Base-by-base conservation (phyloP, 73 alveolate genomes). In the Diophrys sp. region DNA sequence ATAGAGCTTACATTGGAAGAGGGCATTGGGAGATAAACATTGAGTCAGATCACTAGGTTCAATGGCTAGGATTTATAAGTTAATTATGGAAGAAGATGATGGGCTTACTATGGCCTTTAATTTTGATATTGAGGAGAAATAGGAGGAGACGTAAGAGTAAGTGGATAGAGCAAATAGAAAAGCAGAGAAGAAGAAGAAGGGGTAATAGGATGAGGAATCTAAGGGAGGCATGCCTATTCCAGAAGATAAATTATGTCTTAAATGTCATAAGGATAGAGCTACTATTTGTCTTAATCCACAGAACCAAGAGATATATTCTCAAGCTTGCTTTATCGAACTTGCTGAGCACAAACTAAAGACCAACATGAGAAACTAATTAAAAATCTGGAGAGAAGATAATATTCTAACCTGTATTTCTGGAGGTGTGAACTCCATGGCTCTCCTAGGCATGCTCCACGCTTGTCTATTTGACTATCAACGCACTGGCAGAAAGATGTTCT, bases 391-490 rank as follows among this genome's bases (percentile, higher is more conserved):
- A 33, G 92, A 84, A 32, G 92, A 84, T 66, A 27, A 57, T 23
- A 84, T 75, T 66, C 68, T 84, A 56, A 78, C 77, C 26, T 77
- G 87, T 70, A 71, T 84, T 0, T 78, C 87, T 18, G 92, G 93
- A 29, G 93, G 93, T 0, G 75, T 88, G 5, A 79, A 85, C 44
- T 85, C 93, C 0, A 85, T 85, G 93, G 85, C 93, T 2, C 54
- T 85, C 72, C 81, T 85, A 2, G 72, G 62, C 67, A 69, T 85
- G 29, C 34, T 85, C 75, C 73, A 79, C 70, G 27, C 71, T 55
- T 55, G 85, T 33, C 78, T 85, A 1, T 18, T 11, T 44, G 62
- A 44, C 5, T 85, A 76, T 53, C 85, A 79, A 1, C 29, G 44
- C 55, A 44, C 93, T 11, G 55, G 70, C 2, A 78, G 86, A 30